Evolutionary conservation across 179 eudicot genomes (phyloP), one percentile per base, ranked within the genome.

Genomic region (Drosera spatulata): DNA sequence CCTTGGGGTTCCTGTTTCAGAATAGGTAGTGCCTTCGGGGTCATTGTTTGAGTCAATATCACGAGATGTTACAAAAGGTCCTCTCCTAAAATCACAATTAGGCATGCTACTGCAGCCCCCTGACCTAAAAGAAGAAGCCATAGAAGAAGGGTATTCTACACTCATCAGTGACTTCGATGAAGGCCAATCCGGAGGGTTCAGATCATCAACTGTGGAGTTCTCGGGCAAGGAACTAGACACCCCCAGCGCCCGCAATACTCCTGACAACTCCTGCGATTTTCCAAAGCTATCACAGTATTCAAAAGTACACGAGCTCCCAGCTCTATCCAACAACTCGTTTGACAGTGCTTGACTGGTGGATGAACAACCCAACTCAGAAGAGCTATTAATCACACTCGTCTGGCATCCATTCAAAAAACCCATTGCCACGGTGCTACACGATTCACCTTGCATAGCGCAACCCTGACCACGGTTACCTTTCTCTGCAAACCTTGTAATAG

Each of bases 111-210:
- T 71, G 66, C 65, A 71, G 65, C 86, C 96, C 10, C 88, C 95
- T 3, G 74, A 69, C 67, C 82, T 81, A 65, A 55, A 79, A 12
- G 95, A 84, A 45, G 96, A 85, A 52, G 85, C 77, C 55, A 83
- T 66, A 38, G 97, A 94, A 67, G 97, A 86, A 7, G 85, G 81
- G 66, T 83, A 85, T 13, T 83, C 97, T 61, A 77, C 66, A 69
- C 96, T 90, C 79, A 80, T 66, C 2, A 70, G 75, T 41, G 99
- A 93, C 77, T 80, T 87, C 33, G 75, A 77, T 7, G 95, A 90
- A n/a, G 55, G 72, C 96, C 96, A 88, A 60, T 83, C 90, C 4
- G 82, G 73, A 22, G 62, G 74, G 67, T 73, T 89, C n/a, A 74
- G 70, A 53, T 81, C 85, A 69, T 77, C 73, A 40, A 66, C 65